Evolutionary conservation across 257 asterid species (phyloP), one percentile per base, ranked within the genome.

Genomic region (Solanum bukasovii): DNA sequence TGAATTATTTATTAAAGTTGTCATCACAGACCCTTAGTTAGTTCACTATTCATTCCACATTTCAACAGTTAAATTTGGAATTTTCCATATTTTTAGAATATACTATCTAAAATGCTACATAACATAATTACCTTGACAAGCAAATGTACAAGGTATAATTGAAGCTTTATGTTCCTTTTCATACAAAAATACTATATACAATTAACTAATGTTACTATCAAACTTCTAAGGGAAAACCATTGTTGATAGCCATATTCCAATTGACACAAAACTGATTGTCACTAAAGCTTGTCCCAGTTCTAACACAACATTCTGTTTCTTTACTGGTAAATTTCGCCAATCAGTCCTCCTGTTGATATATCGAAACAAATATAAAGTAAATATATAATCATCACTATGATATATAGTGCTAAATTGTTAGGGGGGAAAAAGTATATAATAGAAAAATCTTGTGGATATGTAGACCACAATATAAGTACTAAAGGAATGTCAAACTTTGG

Each of bases 171-270:
- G 88, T 46, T 46, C 31, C 88, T 44, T 59, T 34, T 86, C 73
- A 86, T 25, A 38, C 27, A 86, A 29, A 46, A 44, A 67, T 31
- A 34, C 27, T 46, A 46, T 71, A 49, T 86, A 86, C 88, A 86
- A 49, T 9, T 73, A 49, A n/a, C 18, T 61, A 73, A 29, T 34
- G 38, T 2, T 37, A 68, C 31, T 23, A 86, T 87, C 85, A 78
- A 52, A 86, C 37, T 52, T 52, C 87, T 90, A 89, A 63, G 89
- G 90, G 85, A 92, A 91, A 23, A 95, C 90, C 92, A 92, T 88
- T 83, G 96, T 91, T n/a, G 96, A 86, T 84, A 95, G 86, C 99
- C 98, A 96, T 87, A 96, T 93, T 89, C 98, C 98, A 79, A 94
- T 86, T 67, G 98, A 93, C 44, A 96, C 98, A 59, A 93, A 81